phyloP scores from a whole-genome alignment of 1,284 basidiomycete species.

The Cryptococcus sp. region DNA sequence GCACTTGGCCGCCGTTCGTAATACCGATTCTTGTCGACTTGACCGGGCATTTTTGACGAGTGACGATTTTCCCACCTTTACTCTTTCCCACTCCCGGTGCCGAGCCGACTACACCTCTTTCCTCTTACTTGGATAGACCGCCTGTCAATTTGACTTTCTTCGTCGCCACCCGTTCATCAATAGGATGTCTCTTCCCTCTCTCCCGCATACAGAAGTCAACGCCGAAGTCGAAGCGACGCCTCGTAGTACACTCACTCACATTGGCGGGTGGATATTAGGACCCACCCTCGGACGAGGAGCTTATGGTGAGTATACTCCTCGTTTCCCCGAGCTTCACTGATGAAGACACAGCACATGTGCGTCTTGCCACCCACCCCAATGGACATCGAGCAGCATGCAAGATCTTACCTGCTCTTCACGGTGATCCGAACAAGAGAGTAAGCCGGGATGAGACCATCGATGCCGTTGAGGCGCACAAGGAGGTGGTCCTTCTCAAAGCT shows the following conservation, averaged over 20 bases:
- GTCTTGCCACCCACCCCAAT: conserved; percentile 46
- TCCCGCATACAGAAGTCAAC: neutral
- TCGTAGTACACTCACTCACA: conserved; percentile 28
- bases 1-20: neutral
- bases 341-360: conserved; percentile 46
- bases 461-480: conserved; percentile 51
- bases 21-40: neutral
- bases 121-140: no score
- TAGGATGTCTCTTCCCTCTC: conserved; percentile 1
- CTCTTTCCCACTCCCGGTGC: neutral
- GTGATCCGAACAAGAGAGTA: conserved; percentile 7
- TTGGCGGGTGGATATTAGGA: conserved; percentile 48
- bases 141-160: neutral
- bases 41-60: neutral
- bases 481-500: conserved; percentile 50
- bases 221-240: conserved; percentile 22
- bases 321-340: conserved; percentile 7
- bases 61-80: neutral
- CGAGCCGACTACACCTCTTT: no score
- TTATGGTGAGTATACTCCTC: conserved; percentile 41
- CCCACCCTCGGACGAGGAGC: conserved; percentile 47
- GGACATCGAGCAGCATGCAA: conserved; percentile 50
- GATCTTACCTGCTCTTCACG: conserved; percentile 48
- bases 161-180: neutral
- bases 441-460: conserved; percentile 41